Base-by-base conservation (phyloP, 2,329 filamentous ascomycete species). In the Ceratocystis smalleyi region DNA sequence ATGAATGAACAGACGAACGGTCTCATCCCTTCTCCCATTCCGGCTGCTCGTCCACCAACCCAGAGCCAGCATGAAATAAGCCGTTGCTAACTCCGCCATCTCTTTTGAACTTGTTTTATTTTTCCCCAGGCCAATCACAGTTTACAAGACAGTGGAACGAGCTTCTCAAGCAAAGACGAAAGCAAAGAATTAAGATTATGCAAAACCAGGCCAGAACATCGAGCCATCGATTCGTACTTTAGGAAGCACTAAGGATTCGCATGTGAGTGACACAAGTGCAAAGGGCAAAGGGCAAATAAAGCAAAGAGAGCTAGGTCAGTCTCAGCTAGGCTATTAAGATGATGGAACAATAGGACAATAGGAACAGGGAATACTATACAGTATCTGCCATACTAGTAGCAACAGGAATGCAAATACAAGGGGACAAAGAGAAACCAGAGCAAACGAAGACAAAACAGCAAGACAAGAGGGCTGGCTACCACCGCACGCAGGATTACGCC, bases 191-290 rank as follows among this genome's bases (percentile, higher is more conserved):
- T 22, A 32, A 59, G 19, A 43, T 64, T 30, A 24, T 17, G 6
- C 54, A 8, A 43, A 59, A 59, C 32, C 35, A 49, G 40, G 35
- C 22, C 4, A 19, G 12, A 17, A 64, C 59, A 54, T 30, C 62
- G 10, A 22, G 62, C 54, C 32, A 64, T 22, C 51, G 62, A 64
- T 54, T 59, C 24, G 40, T 4, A n/a, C 24, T 40, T n/a, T 40
- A 17, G 27, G 40, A 43, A n/a, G 51, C 51, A 7, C 27, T 49
- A 32, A 40, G 24, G 27, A 35, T 64, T 47, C 35, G 40, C 40
- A 49, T 27, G 40, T 64, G 49, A 57, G 54, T 57, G 54, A 35
- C 54, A 51, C 47, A 27, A 51, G 47, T 10, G 22, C 10, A 40
- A 12, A 51, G 19, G 19, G 22, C 10, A 40, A 12, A 51, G 19